These are phyloP conservation scores for Russula compacta DNA, from an alignment of 768 basidiomycete genomes.

Conservation along the genomic window DNA sequence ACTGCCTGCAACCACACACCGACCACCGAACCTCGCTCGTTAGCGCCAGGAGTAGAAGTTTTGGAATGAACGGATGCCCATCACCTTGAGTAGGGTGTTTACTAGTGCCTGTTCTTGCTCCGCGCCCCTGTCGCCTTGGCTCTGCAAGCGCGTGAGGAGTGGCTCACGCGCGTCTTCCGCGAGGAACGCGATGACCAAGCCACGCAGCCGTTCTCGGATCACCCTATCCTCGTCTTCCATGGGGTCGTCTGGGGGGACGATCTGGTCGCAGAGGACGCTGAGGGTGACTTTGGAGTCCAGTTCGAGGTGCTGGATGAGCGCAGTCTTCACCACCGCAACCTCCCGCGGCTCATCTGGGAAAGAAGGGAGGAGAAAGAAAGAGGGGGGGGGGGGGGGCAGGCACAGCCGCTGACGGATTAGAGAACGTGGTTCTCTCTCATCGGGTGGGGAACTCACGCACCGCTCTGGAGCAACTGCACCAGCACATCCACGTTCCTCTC, in stretches of 20 bases:
- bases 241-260: slow-evolving; percentile 41
- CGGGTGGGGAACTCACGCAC: slow-evolving; percentile 31
- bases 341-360: slow-evolving; percentile 55
- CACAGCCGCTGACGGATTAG: neutral
- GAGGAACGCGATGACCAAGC: slow-evolving; percentile 53
- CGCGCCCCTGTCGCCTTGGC: slow-evolving; percentile 33
- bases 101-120: slow-evolving; percentile 41
- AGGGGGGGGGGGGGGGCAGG: neutral
- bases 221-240: slow-evolving; percentile 49
- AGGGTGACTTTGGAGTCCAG: slow-evolving; percentile 53
- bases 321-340: slow-evolving; percentile 49
- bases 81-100: slow-evolving; percentile 41
- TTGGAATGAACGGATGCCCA: slow-evolving; percentile 1
- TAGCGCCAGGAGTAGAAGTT: neutral
- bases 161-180: slow-evolving; percentile 40
- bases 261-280: slow-evolving; percentile 61
- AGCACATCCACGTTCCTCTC: slow-evolving; percentile 68
- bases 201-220: slow-evolving; percentile 48
- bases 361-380: neutral
- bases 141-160: slow-evolving; percentile 38
- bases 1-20: slow-evolving; percentile 36
- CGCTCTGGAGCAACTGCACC: slow-evolving; percentile 66
- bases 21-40: neutral
- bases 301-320: slow-evolving; percentile 52
- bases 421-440: neutral